phyloP scores from a whole-genome alignment of 2,329 filamentous ascomycete genomes.

The Aschersonia sp. region DNA sequence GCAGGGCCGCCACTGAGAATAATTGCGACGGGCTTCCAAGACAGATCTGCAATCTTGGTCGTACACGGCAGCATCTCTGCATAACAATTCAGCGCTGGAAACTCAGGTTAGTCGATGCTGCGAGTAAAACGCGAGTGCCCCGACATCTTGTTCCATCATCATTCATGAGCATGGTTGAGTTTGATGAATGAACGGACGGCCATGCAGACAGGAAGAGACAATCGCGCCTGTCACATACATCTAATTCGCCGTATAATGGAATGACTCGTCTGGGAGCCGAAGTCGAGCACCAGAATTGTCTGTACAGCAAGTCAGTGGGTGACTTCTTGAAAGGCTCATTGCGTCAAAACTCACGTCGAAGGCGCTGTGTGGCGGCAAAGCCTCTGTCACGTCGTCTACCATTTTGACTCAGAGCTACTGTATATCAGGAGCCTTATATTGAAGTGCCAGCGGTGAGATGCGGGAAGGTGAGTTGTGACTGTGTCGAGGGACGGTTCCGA shows the following conservation, averaged over 20 bases:
- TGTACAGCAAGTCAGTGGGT: slow-evolving; percentile 11
- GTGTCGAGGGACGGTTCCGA: no score
- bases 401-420: background rate
- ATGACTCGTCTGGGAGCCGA: slow-evolving; percentile 45
- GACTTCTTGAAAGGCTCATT: background rate
- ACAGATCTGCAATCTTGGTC: slow-evolving; percentile 60
- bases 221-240: no score
- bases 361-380: background rate
- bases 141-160: background rate
- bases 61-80: slow-evolving; percentile 81
- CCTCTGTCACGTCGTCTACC: background rate
- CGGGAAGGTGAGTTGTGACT: no score
- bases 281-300: slow-evolving; percentile 59
- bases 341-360: background rate
- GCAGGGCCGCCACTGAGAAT: slow-evolving; percentile 37
- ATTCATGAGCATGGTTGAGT: background rate
- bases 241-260: no score
- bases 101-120: slow-evolving; percentile 57
- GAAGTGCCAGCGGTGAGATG: no score
- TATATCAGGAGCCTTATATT: no score
- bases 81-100: slow-evolving; percentile 31
- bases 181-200: no score
- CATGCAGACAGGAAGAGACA: no score
- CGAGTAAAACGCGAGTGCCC: slow-evolving; percentile 17
- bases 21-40: slow-evolving; percentile 71